These are phyloP conservation scores for Eucalyptus sideroxylon DNA, from an alignment of 345 rosid species.

Conservation along the genomic window DNA sequence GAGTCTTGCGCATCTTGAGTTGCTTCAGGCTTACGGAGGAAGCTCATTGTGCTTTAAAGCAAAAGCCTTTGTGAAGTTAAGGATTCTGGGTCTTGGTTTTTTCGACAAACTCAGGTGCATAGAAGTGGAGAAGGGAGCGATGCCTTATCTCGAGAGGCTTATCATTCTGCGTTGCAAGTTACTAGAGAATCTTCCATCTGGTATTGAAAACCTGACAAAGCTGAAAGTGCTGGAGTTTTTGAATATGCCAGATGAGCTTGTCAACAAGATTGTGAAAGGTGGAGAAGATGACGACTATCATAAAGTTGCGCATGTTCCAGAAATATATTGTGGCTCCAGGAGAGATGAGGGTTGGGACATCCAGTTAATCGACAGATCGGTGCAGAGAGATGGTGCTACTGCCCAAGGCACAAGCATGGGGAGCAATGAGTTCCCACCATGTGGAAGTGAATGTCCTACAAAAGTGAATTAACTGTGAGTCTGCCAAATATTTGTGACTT, in stretches of 20 bases:
- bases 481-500: too few species aligned
- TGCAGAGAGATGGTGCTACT: not conserved
- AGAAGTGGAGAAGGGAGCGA: not conserved
- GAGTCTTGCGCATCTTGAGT: not conserved
- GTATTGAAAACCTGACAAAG: not conserved
- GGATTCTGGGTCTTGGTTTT: not conserved
- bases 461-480: too few species aligned
- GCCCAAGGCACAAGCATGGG: too few species aligned
- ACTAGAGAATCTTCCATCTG: not conserved
- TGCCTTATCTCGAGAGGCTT: not conserved
- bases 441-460: too few species aligned
- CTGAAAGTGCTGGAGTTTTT: not conserved
- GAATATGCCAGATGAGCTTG: not conserved
- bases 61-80: not conserved
- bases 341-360: not conserved
- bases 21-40: not conserved
- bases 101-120: not conserved
- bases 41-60: not conserved
- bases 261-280: not conserved
- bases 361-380: not conserved
- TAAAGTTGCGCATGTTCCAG: not conserved
- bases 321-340: not conserved
- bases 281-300: not conserved
- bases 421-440: too few species aligned
- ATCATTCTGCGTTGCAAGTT: not conserved